These are phyloP conservation scores for Dryadomyces quercus-mongolicae DNA, from an alignment of 2,329 filamentous ascomycete genomes.

Conservation along the genomic window DNA sequence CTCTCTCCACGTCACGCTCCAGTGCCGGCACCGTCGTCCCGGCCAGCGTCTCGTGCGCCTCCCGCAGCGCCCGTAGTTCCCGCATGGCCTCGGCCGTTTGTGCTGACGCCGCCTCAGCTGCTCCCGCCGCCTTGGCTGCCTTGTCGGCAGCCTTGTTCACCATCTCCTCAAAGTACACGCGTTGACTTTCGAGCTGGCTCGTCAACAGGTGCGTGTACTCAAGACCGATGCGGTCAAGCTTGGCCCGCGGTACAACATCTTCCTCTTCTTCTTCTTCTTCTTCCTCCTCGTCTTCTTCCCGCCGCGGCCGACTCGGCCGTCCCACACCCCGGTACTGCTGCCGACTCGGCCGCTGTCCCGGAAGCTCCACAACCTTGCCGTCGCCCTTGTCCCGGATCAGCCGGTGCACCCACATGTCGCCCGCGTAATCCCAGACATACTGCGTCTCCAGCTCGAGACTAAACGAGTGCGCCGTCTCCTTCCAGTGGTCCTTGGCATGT, in stretches of 20 bases:
- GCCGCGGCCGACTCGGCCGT: not conserved
- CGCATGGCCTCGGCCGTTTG: conserved; percentile 36
- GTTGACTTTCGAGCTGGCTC: conserved; percentile 83
- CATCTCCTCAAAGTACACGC: conserved; percentile 88
- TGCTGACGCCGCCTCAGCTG: conserved; percentile 49
- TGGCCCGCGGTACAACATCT: conserved; percentile 55
- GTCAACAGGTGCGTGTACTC: conserved; percentile 93
- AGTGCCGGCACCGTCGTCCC: conserved; percentile 50
- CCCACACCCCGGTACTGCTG: not conserved
- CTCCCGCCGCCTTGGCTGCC: conserved; percentile 58
- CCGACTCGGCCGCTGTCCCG: conserved; percentile 26
- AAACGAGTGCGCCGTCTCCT: conserved; percentile 79
- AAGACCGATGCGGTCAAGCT: conserved; percentile 66
- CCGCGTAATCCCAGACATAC: conserved; percentile 95
- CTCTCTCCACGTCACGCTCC: conserved; percentile 60
- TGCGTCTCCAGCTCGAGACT: conserved; percentile 88
- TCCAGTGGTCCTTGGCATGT: conserved; percentile 89
- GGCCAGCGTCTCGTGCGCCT: conserved; percentile 38
- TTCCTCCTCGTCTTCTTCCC: conserved; percentile 4
- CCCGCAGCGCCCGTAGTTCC: conserved; percentile 39
- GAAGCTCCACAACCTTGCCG: conserved; percentile 85
- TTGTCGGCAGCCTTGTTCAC: conserved; percentile 84
- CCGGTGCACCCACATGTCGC: conserved; percentile 90
- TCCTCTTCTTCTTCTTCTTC: conserved; percentile 23
- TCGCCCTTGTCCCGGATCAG: conserved; percentile 90